phyloP scores from a whole-genome alignment of 306 rosid genomes.

The Echinosophora koreensis region DNA sequence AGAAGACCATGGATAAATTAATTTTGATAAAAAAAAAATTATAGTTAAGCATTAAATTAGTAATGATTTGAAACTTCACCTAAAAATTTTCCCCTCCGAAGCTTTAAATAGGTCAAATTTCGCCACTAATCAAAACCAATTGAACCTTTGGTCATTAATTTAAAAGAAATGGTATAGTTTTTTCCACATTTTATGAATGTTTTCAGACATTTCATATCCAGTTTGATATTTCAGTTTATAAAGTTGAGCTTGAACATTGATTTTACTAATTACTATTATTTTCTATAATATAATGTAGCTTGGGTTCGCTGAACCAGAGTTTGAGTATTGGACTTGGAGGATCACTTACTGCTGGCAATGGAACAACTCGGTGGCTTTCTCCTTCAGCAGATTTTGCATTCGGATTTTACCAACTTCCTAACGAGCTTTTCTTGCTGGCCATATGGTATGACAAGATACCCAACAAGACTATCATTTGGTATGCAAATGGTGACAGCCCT shows the following conservation, averaged over 20 bases:
- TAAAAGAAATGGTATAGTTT: no score
- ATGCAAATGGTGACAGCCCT: slow-evolving; percentile 43
- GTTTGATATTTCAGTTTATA: no score
- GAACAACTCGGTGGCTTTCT: slow-evolving; percentile 39
- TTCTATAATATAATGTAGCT: background rate
- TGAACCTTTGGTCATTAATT: background rate
- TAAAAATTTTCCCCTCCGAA: background rate
- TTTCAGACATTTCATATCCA: background rate
- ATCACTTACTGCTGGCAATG: slow-evolving; percentile 31
- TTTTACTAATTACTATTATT: background rate
- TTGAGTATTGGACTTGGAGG: slow-evolving; percentile 32
- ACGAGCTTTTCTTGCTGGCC: slow-evolving; percentile 41
- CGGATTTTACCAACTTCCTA: slow-evolving; percentile 29
- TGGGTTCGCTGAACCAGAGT: background rate
- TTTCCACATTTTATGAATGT: background rate
- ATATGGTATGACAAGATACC: slow-evolving; percentile 34
- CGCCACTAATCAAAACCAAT: background rate
- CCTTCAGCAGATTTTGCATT: slow-evolving; percentile 50
- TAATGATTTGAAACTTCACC: background rate
- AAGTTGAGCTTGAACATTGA: no score
- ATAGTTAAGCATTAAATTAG: background rate
- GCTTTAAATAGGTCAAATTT: background rate
- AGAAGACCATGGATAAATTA: background rate
- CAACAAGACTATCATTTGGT: slow-evolving; percentile 29
- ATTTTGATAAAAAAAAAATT: background rate